Base-by-base conservation (phyloP, 305 asterid species). In the Fraxinus ornus region DNA sequence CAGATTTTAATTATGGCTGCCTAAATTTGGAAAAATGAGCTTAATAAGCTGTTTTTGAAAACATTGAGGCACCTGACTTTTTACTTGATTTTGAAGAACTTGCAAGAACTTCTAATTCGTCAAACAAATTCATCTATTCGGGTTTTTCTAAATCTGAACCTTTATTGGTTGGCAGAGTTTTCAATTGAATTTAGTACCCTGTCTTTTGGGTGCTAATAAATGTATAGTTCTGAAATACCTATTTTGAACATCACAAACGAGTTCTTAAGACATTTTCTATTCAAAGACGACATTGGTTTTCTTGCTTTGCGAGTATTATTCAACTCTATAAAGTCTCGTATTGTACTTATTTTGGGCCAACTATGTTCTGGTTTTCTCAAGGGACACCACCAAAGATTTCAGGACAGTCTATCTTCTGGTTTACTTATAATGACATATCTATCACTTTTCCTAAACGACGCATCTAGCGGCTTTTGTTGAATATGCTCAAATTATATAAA, bases 21-120 rank as follows among this genome's bases (percentile, higher is more conserved):
- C 80, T 73, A 17, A 62, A 77, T 75, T 39, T 33, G 76, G 70
- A 17, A 33, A 19, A 32, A 72, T 71, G 73, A 64, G 35, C 73
- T 64, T 64, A 64, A 64, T 57, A 64, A 64, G 73, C 17, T 24
- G 28, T 64, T 24, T 64, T 64, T 24, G 71, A 64, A 24, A 22
- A 22, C 73, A 64, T 64, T 64, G 73, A 3, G 33, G 10, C 26
- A 57, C 68, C 28, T 57, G 3, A 57, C 28, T 57, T 57, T 21
- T 57, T 19, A 57, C 68, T 57, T 57, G 26, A 21, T 57, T 57
- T 57, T 57, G 68, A 57, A 57, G 68, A 19, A 21, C 68, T 57
- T 7, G 10, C 28, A 66, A 26, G 74, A 26, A 10, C 21, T 22
- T 66, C 26, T 26, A 26, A 66, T 26, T 24, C 6, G 7, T 12